Percentiles rank a stretch among this genome's conserved stretches.
Conservation (phyloP, 352 stramenopile species). For the Globisporangium middletonii region DNA sequence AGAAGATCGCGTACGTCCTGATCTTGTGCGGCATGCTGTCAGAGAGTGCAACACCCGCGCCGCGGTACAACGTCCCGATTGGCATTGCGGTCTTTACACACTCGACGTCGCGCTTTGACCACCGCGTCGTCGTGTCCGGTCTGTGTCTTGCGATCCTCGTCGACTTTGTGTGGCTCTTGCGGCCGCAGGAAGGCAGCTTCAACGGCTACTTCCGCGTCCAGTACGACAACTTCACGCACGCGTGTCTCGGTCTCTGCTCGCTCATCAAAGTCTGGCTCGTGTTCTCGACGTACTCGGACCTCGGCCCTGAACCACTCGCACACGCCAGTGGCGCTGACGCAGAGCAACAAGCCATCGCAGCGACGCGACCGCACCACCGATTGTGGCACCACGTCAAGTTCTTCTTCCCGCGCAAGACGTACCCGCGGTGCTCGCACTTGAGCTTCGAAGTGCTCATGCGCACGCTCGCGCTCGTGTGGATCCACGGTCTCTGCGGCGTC, state of each 20-base stretch:
- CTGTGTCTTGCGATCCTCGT: conserved; percentile 36
- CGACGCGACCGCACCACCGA: conserved; percentile 15
- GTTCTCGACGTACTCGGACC: conserved; percentile 61
- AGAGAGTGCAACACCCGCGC: conserved; percentile 49
- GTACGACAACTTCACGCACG: conserved; percentile 38
- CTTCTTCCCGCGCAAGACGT: conserved; percentile 64
- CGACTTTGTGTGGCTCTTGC: conserved; percentile 65
- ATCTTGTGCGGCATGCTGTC: conserved; percentile 55
- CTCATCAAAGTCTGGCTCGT: conserved; percentile 62
- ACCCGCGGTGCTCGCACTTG: conserved; percentile 45
- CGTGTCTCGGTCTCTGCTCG: conserved; percentile 41
- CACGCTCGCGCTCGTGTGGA: conserved; percentile 58
- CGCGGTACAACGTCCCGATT: conserved; percentile 69
- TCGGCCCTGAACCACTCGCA: conserved; percentile 15
- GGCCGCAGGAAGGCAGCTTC: conserved; percentile 51
- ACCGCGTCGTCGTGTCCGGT: conserved; percentile 49
- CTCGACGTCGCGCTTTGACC: conserved; percentile 24
- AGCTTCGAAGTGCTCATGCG: conserved; percentile 72
- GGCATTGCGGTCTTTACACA: conserved; percentile 45
- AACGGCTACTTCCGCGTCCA: conserved; percentile 52
- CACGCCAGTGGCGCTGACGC: neutral
- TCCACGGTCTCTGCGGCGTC: conserved; percentile 54
- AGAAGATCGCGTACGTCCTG: conserved; percentile 47
- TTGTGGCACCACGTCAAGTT: conserved; percentile 55
- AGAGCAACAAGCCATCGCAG: neutral